Evolutionary conservation across 768 basidiomycete species (phyloP).

Genomic region (Epithele typhae): DNA sequence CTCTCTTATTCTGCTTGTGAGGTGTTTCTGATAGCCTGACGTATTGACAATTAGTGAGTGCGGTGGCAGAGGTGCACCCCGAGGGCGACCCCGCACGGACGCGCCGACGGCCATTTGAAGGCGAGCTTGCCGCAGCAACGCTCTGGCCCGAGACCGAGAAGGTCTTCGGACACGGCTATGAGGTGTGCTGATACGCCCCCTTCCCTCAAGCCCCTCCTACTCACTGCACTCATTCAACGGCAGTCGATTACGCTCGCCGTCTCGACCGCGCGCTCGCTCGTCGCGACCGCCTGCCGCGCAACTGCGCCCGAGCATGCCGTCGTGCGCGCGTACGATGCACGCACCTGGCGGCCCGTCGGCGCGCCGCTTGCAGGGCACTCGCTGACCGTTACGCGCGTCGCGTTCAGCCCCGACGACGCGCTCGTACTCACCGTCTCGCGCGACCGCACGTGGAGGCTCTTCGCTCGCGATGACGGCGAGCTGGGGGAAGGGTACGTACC

Average conservation of each 20-base stretch:
- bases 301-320: constrained; percentile 86
- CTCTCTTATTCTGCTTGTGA: neutral
- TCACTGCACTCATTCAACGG: neutral
- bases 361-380: constrained; percentile 76
- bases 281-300: constrained; percentile 91
- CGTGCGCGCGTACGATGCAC: constrained; percentile 75
- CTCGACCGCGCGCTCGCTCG: constrained; percentile 60
- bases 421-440: constrained; percentile 82
- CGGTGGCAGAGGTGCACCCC: constrained; percentile 4
- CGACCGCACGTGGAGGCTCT: constrained; percentile 90
- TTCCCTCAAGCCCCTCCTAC: neutral
- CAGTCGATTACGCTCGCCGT: constrained; percentile 80
- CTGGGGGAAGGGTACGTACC: constrained; percentile 50
- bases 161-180: constrained; percentile 96
- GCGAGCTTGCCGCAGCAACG: constrained; percentile 81
- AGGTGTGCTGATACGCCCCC: constrained; percentile 45
- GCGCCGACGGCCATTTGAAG: constrained; percentile 67
- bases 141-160: constrained; percentile 98
- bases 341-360: constrained; percentile 67
- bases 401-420: constrained; percentile 84
- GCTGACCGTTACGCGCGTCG: constrained; percentile 85
- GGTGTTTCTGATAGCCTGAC: no score
- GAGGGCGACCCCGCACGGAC: constrained; percentile 14
- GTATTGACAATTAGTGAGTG: constrained; percentile 4
- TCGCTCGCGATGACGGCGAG: constrained; percentile 33